Base-by-base conservation (phyloP, 495 filamentous ascomycete genomes). In the Penicillium turbatum region DNA sequence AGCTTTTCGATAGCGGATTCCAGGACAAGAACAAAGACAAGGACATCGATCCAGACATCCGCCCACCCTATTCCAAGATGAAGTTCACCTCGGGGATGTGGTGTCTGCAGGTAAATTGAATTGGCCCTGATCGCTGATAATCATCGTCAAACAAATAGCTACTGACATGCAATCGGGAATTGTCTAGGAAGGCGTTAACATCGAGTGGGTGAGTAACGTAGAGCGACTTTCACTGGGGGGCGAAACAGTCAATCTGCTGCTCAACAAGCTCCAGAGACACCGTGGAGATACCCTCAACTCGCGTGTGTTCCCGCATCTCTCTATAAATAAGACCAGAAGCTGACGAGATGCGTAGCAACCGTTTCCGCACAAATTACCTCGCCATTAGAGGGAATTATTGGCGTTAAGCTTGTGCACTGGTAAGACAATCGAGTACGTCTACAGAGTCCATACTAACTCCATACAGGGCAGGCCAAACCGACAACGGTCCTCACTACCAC, bases 351-450 rank as follows among this genome's bases (percentile, higher is more conserved):
- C 15, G 35, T 48, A 66, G 57, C 67, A 11, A 59, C 61, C 17
- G 58, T 72, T 43, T 66, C 70, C 53, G 64, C 66, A 13, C 49
- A 54, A 48, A 51, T 64, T 16, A 86, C 82, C 61, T 77, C 81
- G n/a, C 75, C 72, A 16, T 69, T 76, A 37, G 81, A 83, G 42
- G 83, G 83, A 41, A 73, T 83, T 15, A 77, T 86, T 48, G 82
- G 82, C 6, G 74, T 85, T 39, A 83, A 84, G 48, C 72, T 80
- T 7, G 82, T 81, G 0, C 85, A 90, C 60, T 88, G 85, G 82
- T 75, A 72, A 36, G 82, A 17, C n/a, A 7, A 12, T 30, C 16
- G 10, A 9, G 6, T 2, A 37, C 5, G 13, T 37, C 3, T 7
- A 19, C 17, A 21, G 6, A 51, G n/a, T 6, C 13, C 26, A 52